Percentiles rank a stretch among this genome's conserved stretches.
Evolutionary conservation across 306 rosid species (phyloP).

Genomic region (Elaeagnus macrophylla): DNA sequence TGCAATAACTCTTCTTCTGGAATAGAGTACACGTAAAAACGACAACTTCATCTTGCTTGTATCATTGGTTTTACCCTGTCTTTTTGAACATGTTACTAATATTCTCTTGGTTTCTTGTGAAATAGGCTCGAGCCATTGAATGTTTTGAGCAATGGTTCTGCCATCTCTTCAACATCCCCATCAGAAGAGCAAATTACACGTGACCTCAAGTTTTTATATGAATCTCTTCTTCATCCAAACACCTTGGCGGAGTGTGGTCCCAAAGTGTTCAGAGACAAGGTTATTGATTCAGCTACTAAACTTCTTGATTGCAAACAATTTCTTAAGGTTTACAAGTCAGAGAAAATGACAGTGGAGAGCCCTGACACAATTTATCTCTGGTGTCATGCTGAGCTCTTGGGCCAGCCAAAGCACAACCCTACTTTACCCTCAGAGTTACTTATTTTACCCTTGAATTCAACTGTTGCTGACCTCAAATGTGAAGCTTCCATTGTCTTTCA

Average conservation of each 20-base stretch:
- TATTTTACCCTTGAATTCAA: conserved; percentile 47
- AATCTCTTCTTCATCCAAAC: conserved; percentile 48
- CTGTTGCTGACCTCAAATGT: conserved; percentile 37
- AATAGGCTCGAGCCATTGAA: conserved; percentile 39
- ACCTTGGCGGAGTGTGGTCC: conserved; percentile 35
- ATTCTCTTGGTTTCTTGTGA: not conserved
- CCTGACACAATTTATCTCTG: conserved; percentile 31
- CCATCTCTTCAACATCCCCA: conserved; percentile 26
- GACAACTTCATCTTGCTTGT: not conserved
- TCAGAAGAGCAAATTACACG: conserved; percentile 34
- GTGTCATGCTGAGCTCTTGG: conserved; percentile 59
- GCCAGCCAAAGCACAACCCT: conserved; percentile 40
- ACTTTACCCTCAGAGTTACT: conserved; percentile 52
- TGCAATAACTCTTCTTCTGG: conserved; percentile 40
- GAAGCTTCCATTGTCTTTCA: conserved; percentile 43
- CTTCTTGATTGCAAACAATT: conserved; percentile 74
- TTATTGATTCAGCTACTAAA: conserved; percentile 50
- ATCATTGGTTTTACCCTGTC: not conserved
- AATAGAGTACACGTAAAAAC: conserved; percentile 47
- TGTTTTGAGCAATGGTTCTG: conserved; percentile 10
- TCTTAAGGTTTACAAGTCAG: conserved; percentile 45
- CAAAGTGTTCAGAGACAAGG: conserved; percentile 18
- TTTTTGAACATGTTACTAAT: not conserved
- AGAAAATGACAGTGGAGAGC: conserved; percentile 1
- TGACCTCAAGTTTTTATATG: conserved; percentile 39